These are phyloP conservation scores for Chlamydomonas schloesseri DNA, from an alignment of 139 green algal species.

Conservation along the genomic window DNA sequence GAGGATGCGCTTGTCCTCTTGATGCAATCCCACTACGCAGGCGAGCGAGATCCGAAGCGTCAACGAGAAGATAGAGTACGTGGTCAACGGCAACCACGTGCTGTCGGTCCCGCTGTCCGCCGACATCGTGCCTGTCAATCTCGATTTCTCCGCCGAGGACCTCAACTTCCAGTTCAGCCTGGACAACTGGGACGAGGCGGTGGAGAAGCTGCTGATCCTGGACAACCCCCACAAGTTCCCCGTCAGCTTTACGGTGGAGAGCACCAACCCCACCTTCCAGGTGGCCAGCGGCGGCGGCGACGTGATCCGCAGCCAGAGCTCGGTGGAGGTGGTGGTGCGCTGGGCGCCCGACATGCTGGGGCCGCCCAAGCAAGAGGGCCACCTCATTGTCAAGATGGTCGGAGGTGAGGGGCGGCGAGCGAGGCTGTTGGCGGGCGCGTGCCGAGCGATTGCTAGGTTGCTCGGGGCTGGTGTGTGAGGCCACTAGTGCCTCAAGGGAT, in stretches of 20 bases:
- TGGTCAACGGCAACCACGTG: slow-evolving; percentile 77
- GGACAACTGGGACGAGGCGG: slow-evolving; percentile 43
- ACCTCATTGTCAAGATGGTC: slow-evolving; percentile 56
- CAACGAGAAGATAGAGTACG: slow-evolving; percentile 71
- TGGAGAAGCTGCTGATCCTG: slow-evolving; percentile 61
- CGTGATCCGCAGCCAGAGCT: slow-evolving; percentile 56
- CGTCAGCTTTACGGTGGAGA: slow-evolving; percentile 67
- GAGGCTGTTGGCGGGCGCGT: neutral
- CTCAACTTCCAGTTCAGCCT: slow-evolving; percentile 67
- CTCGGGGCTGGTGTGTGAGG: no score
- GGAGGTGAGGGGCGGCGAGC: slow-evolving; percentile 45
- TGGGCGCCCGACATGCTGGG: slow-evolving; percentile 58
- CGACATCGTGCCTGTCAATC: slow-evolving; percentile 73
- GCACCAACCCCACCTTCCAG: slow-evolving; percentile 50
- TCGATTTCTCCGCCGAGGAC: slow-evolving; percentile 72
- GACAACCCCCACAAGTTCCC: slow-evolving; percentile 77
- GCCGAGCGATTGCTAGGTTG: no score
- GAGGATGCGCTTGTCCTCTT: no score
- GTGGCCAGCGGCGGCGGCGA: slow-evolving; percentile 44
- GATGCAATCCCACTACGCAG: neutral
- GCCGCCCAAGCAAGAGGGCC: slow-evolving; percentile 50
- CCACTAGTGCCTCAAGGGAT: no score
- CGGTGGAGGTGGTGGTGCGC: slow-evolving; percentile 51
- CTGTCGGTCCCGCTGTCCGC: slow-evolving; percentile 70
- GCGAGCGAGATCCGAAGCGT: slow-evolving; percentile 49